These are phyloP conservation scores for Xylaria cubensis DNA, from an alignment of 495 filamentous ascomycete genomes.

Conservation along the genomic window DNA sequence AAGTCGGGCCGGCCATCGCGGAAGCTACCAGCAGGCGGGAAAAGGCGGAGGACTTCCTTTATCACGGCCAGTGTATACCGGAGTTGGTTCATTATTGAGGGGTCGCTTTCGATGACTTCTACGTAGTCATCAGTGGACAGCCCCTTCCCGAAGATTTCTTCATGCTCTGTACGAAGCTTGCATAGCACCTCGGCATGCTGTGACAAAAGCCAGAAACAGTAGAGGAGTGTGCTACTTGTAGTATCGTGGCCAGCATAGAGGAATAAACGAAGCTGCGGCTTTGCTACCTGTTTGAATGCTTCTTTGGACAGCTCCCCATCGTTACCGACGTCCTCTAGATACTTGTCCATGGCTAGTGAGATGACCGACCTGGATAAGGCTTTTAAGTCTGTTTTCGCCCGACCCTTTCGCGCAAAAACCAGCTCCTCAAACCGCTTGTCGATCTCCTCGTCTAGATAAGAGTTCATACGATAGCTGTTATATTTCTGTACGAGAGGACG, in stretches of 20 bases:
- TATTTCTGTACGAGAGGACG: too few species aligned
- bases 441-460: too few species aligned
- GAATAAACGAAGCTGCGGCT: conserved; percentile 36
- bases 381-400: background rate
- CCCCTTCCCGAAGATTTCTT: conserved; percentile 43
- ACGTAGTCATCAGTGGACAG: background rate
- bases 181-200: conserved; percentile 43
- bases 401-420: conserved; percentile 42
- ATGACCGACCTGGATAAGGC: conserved; percentile 22
- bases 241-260: conserved; percentile 58
- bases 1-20: conserved; percentile 38
- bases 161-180: conserved; percentile 45
- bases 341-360: conserved; percentile 26
- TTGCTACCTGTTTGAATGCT: conserved; percentile 16
- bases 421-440: too few species aligned
- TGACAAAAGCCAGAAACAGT: conserved; percentile 46
- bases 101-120: conserved; percentile 29
- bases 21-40: conserved; percentile 37
- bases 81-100: conserved; percentile 43
- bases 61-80: conserved; percentile 49
- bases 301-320: conserved; percentile 18
- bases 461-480: too few species aligned
- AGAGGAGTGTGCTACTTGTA: conserved; percentile 48
- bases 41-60: conserved; percentile 46
- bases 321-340: conserved; percentile 20